Conservation (phyloP, 305 asterid species). For the Fraxinus ornus region DNA sequence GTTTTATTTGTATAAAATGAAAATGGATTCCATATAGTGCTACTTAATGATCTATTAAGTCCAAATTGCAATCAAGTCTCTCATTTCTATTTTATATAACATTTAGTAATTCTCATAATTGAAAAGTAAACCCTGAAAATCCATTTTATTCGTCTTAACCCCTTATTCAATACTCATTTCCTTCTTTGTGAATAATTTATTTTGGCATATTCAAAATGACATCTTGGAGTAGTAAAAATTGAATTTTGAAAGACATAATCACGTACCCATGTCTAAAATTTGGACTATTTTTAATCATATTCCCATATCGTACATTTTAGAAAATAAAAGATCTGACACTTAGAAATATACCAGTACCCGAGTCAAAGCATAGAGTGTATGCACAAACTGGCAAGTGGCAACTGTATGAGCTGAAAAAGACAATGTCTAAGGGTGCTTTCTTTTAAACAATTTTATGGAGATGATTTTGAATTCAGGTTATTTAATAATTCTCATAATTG, state of each 20-base stretch:
- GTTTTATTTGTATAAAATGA: no score
- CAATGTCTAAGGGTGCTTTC: background rate
- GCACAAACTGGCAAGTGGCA: conserved; percentile 10
- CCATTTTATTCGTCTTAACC: background rate
- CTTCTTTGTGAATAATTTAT: background rate
- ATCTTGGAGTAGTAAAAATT: background rate
- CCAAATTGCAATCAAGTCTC: background rate
- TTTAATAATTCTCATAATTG: no score
- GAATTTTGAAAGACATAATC: background rate
- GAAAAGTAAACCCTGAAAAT: background rate
- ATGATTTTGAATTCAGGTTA: background rate
- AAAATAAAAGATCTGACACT: no score
- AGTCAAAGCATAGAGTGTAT: background rate
- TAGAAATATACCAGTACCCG: no score
- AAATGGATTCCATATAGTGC: background rate
- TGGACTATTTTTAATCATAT: no score
- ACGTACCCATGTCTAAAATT: background rate
- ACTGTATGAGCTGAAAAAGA: conserved; percentile 4
- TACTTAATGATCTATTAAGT: background rate
- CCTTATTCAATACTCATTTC: background rate
- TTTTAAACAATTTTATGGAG: background rate
- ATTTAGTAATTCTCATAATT: no score
- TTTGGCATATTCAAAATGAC: background rate
- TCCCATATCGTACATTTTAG: no score
- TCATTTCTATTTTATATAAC: no score